Conservation (phyloP, 2,329 filamentous ascomycete genomes). For the Botrytis pseudocinerea region DNA sequence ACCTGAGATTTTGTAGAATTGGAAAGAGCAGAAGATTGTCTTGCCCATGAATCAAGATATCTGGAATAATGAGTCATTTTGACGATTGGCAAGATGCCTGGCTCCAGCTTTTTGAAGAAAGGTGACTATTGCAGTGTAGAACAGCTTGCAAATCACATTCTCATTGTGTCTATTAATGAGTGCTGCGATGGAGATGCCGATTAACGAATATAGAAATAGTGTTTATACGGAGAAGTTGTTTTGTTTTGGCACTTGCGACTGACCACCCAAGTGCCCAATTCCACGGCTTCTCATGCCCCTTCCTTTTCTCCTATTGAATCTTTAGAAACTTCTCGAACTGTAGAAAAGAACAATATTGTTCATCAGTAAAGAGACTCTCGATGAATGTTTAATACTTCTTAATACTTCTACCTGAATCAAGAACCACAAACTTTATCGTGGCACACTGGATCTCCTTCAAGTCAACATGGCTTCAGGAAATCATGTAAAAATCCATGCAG, state of each 20-base stretch:
- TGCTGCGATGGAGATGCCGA: neutral
- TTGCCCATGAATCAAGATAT: neutral
- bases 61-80: neutral
- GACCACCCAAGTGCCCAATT: neutral
- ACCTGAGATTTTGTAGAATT: neutral
- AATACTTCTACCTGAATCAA: neutral
- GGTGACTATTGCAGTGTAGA: neutral
- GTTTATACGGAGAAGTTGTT: neutral
- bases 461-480: neutral
- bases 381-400: neutral
- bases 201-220: neutral
- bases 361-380: neutral
- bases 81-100: neutral
- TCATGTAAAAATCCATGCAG: neutral
- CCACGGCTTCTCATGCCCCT: neutral
- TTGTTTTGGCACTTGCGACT: neutral
- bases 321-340: fast-evolving
- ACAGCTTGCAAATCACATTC: neutral
- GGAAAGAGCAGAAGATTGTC: neutral
- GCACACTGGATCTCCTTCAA: neutral
- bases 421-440: neutral
- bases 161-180: neutral
- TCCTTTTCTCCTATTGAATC: neutral
- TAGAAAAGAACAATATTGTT: neutral
- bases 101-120: neutral